Conservation (phyloP, 1,284 basidiomycete species). For the Inonotus obliquus region DNA sequence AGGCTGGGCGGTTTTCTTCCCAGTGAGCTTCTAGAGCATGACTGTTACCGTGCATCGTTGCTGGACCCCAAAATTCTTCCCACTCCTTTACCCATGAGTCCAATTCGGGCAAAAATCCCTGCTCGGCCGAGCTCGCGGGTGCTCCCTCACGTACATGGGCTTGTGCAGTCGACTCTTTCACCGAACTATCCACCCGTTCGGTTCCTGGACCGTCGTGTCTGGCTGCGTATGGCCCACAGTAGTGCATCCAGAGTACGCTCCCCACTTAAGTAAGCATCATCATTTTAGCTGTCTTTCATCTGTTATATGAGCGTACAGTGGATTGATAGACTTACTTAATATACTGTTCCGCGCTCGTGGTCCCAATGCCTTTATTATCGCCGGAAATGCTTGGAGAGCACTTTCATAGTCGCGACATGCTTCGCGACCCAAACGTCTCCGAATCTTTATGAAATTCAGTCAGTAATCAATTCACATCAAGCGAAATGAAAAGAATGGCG, state of each 20-base stretch:
- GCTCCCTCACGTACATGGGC: background rate
- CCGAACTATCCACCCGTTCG: background rate
- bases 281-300: background rate
- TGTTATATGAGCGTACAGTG: slow-evolving; percentile 7
- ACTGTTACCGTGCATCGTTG: slow-evolving; percentile 4
- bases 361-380: slow-evolving; percentile 56
- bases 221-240: slow-evolving; percentile 16
- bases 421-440: background rate
- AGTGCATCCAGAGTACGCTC: slow-evolving; percentile 17
- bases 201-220: background rate
- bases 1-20: background rate
- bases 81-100: slow-evolving; percentile 18
- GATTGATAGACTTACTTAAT: slow-evolving; percentile 48
- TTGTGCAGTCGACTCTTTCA: background rate
- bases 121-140: background rate
- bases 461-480: background rate
- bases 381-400: slow-evolving; percentile 53
- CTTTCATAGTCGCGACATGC: slow-evolving; percentile 28
- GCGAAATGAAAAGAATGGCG: background rate
- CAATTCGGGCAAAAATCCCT: slow-evolving; percentile 11
- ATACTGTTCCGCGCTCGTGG: slow-evolving; percentile 62
- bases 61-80: slow-evolving; percentile 19
- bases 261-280: slow-evolving; percentile 7
- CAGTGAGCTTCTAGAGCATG: background rate
- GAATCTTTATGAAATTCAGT: background rate